phyloP scores from a whole-genome alignment of 305 asterid species.

The Fraxinus sp. region DNA sequence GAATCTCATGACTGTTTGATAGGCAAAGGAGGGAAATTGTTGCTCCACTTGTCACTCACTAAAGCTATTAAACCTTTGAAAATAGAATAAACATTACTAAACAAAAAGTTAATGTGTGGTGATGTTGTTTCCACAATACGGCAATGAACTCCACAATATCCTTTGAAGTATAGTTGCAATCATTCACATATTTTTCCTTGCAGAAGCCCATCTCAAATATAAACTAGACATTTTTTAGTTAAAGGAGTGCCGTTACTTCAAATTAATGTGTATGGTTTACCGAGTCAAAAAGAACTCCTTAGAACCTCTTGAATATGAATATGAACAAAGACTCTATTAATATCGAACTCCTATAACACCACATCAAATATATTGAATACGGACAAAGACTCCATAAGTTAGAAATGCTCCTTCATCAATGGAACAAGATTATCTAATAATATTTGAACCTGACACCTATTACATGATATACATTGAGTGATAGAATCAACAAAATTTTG shows the following conservation, averaged over 20 bases:
- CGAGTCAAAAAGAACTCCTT: neutral
- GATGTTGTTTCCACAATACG: neutral
- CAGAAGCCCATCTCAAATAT: neutral
- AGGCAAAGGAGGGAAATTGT: neutral
- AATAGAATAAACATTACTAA: neutral
- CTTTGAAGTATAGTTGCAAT: neutral
- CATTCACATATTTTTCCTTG: neutral
- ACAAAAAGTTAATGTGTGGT: neutral
- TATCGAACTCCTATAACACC: neutral
- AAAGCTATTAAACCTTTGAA: neutral
- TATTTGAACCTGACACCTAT: neutral
- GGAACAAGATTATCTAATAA: neutral
- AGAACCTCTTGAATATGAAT: neutral
- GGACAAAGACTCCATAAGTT: conserved; percentile 6
- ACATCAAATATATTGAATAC: neutral
- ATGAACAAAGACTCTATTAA: neutral
- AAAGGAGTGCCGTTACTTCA: neutral
- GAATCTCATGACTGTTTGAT: neutral
- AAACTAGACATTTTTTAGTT: neutral
- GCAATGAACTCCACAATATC: neutral
- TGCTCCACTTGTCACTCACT: neutral
- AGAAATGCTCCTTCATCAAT: neutral
- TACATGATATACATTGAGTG: conserved; percentile 7
- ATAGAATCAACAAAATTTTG: neutral
- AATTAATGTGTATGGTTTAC: neutral